Base-by-base conservation (phyloP, 2,329 filamentous ascomycete genomes). In the Diaporthe helianthi region DNA sequence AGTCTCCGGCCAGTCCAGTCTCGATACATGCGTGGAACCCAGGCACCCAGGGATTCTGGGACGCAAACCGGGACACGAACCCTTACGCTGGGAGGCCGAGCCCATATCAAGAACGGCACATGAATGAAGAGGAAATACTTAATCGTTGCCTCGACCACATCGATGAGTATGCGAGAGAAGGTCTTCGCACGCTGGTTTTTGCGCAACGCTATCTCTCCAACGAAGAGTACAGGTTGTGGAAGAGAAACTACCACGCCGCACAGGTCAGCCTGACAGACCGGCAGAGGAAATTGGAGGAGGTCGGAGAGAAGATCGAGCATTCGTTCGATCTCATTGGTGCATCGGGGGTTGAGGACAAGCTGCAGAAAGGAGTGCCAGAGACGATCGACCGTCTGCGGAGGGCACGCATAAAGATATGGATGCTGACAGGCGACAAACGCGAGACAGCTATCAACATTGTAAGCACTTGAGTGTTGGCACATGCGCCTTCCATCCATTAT, bases 401-500 rank as follows among this genome's bases (percentile, higher is more conserved):
- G 44, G 93, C 93, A 19, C 93, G 93, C 72, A 95, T 97, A 79
- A 95, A 93, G 78, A 89, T 97, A 70, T 97, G 93, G 93, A 97
- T 97, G 93, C 83, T 97, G 67, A 97, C 93, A 2, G 93, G 93
- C 24, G 93, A 97, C 77, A 95, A 95, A 78, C 87, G 92, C 33
- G 93, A 96, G 79, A 96, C 93, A 0, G 93, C 93, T 46, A 93
- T 96, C 80, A 96, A 95, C 73, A 94, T 95, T 74, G 93, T 60
- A 38, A 60, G 54, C 44, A 22, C 12, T 15, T 22, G n/a, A n/a
- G n/a, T n/a, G n/a, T n/a, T 33, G 4, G 10, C 0, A 29, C 17
- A n/a, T n/a, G 1, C 2, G 33, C 8, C 3, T 29, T 29, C 0
- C 7, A 44, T 10, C 7, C 7, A 44, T 10, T 3, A 2, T 8